Conservation (phyloP, 495 filamentous ascomycete genomes). For the Daldinia grandis region DNA sequence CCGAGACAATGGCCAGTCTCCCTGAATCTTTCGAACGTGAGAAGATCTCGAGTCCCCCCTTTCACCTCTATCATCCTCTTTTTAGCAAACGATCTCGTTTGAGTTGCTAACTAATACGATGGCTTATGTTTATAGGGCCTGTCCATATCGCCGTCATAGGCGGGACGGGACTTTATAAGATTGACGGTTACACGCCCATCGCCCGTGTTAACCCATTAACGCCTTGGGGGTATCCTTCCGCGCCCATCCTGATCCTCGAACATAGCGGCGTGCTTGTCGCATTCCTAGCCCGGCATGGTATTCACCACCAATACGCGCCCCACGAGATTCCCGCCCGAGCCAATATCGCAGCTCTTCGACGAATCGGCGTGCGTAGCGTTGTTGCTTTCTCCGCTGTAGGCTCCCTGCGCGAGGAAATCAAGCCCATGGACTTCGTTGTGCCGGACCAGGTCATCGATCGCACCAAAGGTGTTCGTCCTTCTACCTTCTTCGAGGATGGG, state of each 20-base stretch:
- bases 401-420: slow-evolving; percentile 87
- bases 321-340: slow-evolving; percentile 91
- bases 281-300: slow-evolving; percentile 92
- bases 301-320: slow-evolving; percentile 86
- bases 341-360: slow-evolving; percentile 94
- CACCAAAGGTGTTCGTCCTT: slow-evolving; percentile 91
- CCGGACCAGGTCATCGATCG: slow-evolving; percentile 97
- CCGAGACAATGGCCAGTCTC: slow-evolving; percentile 60
- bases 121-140: slow-evolving; percentile 60
- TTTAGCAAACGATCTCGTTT: slow-evolving; percentile 19
- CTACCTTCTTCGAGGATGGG: slow-evolving; percentile 95
- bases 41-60: slow-evolving; percentile 23
- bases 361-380: slow-evolving; percentile 85
- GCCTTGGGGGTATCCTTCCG: slow-evolving; percentile 92
- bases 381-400: slow-evolving; percentile 97
- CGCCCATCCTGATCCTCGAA: slow-evolving; percentile 88
- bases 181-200: slow-evolving; percentile 79
- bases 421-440: slow-evolving; percentile 94
- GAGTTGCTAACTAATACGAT: slow-evolving; percentile 18
- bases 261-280: slow-evolving; percentile 84
- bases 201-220: slow-evolving; percentile 75
- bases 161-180: slow-evolving; percentile 84
- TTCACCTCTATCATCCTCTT: background rate
- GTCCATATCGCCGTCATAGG: slow-evolving; percentile 96
- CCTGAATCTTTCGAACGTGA: slow-evolving; percentile 64